Evolutionary conservation across 768 basidiomycete species (phyloP), one percentile per base, ranked within the genome.

Genomic region (Terana coerulea): DNA sequence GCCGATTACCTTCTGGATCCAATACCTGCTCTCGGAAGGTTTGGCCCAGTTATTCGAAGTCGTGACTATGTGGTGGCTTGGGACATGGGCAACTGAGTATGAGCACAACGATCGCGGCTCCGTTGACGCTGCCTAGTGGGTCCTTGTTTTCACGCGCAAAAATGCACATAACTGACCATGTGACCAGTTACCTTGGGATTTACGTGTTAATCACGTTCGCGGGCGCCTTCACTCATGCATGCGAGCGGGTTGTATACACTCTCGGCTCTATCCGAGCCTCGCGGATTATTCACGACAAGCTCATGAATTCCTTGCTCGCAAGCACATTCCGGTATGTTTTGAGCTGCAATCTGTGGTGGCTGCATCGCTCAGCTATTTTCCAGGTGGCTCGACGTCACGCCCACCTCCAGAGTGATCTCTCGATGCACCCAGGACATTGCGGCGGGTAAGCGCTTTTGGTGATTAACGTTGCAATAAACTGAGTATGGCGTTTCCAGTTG

Each of bases 371-470:
- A 12, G 6, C 14, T 31, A 5, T 19, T 26, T 41, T 6, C 69
- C 70, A 75, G 78, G 50, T 79, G 75, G 73, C 66, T 79, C 8
- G 78, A 80, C 52, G 69, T 60, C 1, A 76, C 75, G 1, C 78
- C 78, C 0, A 70, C 70, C 0, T 75, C 76, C 10, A 78, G 86
- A 4, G 76, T 88, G 42, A 77, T 86, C 34, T 69, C 82, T 25
- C 74, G 84, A 43, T 80, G 79, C 61, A 86, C 84, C 1, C 78
- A 83, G 47, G 86, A 87, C 61, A 83, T 86, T 21, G 68, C 66
- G 37, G 60, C 68, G 12, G 50, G 67, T 67, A 48, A 17, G 62
- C 24, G 19, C 30, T 25, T 40, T 5, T 29, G 15, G 21, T n/a
- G 15, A 15, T 11, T 26, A 24, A 42, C 37, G 19, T 4, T 41